Evolutionary conservation across 306 rosid species (phyloP), one percentile per base, ranked within the genome.

Genomic region (Pterocarpus macrocarpus): DNA sequence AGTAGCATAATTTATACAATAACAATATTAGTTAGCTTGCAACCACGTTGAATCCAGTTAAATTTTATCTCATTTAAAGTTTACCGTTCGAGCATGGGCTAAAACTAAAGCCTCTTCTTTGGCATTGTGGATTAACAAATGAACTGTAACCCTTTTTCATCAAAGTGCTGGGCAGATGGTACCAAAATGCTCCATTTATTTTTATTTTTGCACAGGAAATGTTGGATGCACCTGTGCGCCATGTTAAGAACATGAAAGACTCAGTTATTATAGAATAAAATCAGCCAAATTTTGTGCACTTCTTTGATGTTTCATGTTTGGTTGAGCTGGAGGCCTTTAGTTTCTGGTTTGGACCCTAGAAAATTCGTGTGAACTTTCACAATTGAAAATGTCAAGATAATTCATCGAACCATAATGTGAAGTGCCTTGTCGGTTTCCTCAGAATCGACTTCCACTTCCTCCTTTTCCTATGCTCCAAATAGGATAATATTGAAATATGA

Each of bases 391-490:
- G 39, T 5, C 32, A 64, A 16, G 13, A 11, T 4, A 13, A 50
- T 17, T 64, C 1, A 39, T 69, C 41, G 57, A 28, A 41, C 44
- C 44, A 55, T 17, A 8, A 9, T 41, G 59, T 44, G 16, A 58
- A n/a, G 16, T 78, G 69, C 17, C 41, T 15, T 64, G 73, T 28
- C 75, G 17, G 4, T 77, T 77, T 77, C 38, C 33, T 4, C 65
- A 3, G 61, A 64, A 50, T 50, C 13, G 8, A 65, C 30, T 17
- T 22, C 63, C 7, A 32, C 56, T 65, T 30, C 63, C 38, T 8
- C 15, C 2, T 52, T 65, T 65, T 64, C 64, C 13, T 64, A 1
- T 7, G 28, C 35, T 38, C 41, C 41, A 38, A 38, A 4, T 38
- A 38, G 5, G 41, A 38, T 8, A 43, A 43, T 11, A 43, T 8